Conservation (phyloP, 1,284 basidiomycete genomes). For the Trichosporon inkin region DNA sequence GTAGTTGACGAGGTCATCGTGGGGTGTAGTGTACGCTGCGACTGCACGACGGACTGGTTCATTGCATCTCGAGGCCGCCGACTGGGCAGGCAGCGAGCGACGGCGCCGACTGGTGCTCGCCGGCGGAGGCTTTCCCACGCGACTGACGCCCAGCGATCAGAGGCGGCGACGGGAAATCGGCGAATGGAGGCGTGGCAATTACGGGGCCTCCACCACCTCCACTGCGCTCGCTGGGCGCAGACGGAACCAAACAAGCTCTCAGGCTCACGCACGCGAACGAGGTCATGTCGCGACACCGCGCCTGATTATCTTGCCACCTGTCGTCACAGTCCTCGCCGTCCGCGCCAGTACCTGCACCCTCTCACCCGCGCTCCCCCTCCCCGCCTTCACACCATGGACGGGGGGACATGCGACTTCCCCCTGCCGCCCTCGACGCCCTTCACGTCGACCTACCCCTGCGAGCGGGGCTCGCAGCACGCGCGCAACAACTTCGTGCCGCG, state of each 20-base stretch:
- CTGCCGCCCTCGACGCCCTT: neutral
- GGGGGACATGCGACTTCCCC: neutral
- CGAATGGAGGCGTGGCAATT: slow-evolving; percentile 7
- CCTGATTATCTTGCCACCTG: slow-evolving; percentile 5
- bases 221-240: neutral
- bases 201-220: neutral
- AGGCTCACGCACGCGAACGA: too few species aligned
- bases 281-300: neutral
- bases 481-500: slow-evolving; percentile 36
- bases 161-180: neutral
- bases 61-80: neutral
- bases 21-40: neutral
- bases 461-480: slow-evolving; percentile 22
- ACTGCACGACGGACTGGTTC: neutral
- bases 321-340: too few species aligned
- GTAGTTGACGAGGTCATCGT: slow-evolving; percentile 66
- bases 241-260: slow-evolving; percentile 4
- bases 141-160: too few species aligned
- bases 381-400: slow-evolving; percentile 8
- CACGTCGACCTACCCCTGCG: neutral
- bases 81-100: neutral
- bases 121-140: neutral
- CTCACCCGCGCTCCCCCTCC: too few species aligned
- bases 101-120: neutral
- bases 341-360: slow-evolving; percentile 3